phyloP scores from a whole-genome alignment of 1,284 basidiomycete species.

The Leccinum olivaceoglutinosum region DNA sequence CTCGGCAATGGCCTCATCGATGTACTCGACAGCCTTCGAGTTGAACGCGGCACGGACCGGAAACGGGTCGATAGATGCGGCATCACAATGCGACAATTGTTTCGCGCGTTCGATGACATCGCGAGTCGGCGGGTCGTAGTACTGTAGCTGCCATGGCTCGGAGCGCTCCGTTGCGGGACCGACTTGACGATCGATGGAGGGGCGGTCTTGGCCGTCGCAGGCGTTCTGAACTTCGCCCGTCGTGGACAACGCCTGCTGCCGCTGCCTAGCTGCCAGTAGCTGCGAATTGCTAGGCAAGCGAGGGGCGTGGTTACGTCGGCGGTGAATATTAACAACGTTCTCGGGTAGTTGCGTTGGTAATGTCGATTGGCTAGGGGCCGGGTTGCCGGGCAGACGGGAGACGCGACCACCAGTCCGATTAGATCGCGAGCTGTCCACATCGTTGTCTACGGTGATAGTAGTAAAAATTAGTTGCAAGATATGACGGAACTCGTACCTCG shows the following conservation, averaged over 20 bases:
- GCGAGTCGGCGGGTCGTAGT: not conserved
- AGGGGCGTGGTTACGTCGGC: not conserved
- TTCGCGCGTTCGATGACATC: not conserved
- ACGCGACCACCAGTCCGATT: not conserved
- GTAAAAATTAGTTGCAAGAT: not conserved
- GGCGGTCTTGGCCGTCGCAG: not conserved
- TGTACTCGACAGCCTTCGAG: not conserved
- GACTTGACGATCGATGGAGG: not conserved
- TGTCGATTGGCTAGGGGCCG: not conserved
- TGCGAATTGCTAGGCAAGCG: not conserved
- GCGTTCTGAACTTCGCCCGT: not conserved
- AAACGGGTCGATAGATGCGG: not conserved
- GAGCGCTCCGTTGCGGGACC: not conserved
- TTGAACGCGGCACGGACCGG: not conserved
- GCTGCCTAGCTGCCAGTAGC: not conserved
- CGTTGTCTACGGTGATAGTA: not conserved
- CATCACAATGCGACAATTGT: not conserved
- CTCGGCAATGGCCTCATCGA: not conserved
- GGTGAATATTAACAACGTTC: not conserved
- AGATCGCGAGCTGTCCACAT: not conserved
- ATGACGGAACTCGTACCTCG: not conserved
- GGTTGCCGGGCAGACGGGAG: not conserved
- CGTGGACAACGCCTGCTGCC: not conserved
- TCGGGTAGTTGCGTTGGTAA: not conserved
- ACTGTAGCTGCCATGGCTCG: not conserved